A percentile compares a stretch with the other conserved stretches of the same genome.
Evolutionary conservation across 1,284 basidiomycete species (phyloP).

Genomic region (Vanrija sp.): DNA sequence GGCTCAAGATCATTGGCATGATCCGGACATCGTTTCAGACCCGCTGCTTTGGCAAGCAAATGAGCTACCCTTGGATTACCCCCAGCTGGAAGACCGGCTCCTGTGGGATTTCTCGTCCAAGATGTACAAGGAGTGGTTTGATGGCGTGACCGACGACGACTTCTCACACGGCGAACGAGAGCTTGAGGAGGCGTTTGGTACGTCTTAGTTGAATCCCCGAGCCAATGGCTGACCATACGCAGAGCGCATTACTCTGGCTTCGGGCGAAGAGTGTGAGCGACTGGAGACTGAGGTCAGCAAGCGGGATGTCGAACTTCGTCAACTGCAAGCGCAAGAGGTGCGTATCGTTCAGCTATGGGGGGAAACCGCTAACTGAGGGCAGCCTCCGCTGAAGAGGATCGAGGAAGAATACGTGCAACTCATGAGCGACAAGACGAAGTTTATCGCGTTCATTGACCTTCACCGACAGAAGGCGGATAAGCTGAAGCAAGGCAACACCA

Average conservation of each 20-base stretch:
- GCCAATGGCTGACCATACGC: not conserved
- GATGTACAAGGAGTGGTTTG: conserved; percentile 64
- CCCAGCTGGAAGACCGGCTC: conserved; percentile 60
- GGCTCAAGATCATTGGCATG: conserved; percentile 55
- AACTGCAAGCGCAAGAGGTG: conserved; percentile 41
- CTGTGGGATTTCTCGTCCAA: conserved; percentile 68
- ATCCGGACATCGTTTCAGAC: conserved; percentile 66
- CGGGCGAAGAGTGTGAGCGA: conserved; percentile 34
- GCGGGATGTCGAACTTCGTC: conserved; percentile 30
- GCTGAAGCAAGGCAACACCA: conserved; percentile 28
- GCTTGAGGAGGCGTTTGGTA: conserved; percentile 69
- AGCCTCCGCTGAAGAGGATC: conserved; percentile 41
- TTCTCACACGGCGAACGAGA: conserved; percentile 65
- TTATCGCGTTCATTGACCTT: conserved; percentile 41
- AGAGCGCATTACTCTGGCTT: conserved; percentile 34
- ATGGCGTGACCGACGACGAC: conserved; percentile 62
- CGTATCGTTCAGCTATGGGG: conserved; percentile 1
- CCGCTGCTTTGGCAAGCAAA: conserved; percentile 53
- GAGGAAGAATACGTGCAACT: conserved; percentile 43
- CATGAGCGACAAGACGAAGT: conserved; percentile 46
- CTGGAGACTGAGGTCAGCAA: conserved; percentile 32
- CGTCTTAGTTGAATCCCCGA: conserved; percentile 6
- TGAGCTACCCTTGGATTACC: conserved; percentile 38
- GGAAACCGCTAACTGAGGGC: conserved; percentile 1
- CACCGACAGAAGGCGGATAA: conserved; percentile 45